These are phyloP conservation scores for Neurospora pannonica DNA, from an alignment of 495 filamentous ascomycete species.

Conservation along the genomic window DNA sequence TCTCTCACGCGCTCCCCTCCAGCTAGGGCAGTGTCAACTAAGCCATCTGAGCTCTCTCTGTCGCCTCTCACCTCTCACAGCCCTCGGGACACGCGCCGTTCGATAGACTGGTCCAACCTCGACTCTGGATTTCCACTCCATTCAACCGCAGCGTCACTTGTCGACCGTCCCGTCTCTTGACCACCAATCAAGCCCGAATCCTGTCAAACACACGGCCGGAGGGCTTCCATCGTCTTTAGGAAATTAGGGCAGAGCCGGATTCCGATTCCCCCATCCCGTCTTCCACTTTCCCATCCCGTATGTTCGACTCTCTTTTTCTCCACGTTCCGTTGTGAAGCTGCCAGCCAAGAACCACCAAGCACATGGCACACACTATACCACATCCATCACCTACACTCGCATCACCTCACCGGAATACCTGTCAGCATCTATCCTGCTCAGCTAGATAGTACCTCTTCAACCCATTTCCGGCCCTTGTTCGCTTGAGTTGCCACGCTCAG, in stretches of 20 bases:
- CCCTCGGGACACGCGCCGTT: not conserved
- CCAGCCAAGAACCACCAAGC: not conserved
- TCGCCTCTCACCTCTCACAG: not conserved
- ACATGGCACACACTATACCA: not conserved
- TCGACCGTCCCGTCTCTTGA: not conserved
- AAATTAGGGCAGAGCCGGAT: not conserved
- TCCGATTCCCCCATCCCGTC: not conserved
- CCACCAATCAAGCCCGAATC: not conserved
- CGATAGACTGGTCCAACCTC: not conserved
- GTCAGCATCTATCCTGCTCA: not conserved
- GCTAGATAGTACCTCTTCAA: not conserved
- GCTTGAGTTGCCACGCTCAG: not conserved
- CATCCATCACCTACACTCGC: not conserved
- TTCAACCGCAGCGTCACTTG: not conserved
- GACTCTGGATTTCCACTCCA: not conserved
- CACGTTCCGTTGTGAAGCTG: not conserved
- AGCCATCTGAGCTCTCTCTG: not conserved
- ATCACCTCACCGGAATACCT: no score
- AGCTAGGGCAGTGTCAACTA: not conserved
- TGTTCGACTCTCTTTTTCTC: not conserved
- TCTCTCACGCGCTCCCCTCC: not conserved
- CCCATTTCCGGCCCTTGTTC: not conserved
- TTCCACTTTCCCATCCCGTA: not conserved
- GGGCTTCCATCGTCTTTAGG: not conserved
- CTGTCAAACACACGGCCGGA: not conserved